Conservation (phyloP, 2,329 filamentous ascomycete genomes). For the Aspergillus sp. region DNA sequence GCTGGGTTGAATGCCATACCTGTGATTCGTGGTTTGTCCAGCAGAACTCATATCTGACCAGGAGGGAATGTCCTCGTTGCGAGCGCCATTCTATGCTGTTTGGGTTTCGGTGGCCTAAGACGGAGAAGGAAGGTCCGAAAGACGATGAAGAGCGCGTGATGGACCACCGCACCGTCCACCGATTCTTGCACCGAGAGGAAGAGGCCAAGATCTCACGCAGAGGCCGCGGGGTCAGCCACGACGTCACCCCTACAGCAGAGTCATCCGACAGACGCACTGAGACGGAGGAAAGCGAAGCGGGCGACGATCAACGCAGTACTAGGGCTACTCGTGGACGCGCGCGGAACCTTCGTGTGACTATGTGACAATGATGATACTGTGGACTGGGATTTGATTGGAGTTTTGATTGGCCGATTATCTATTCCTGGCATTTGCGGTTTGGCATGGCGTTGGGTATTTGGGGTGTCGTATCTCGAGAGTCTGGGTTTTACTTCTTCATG, state of each 20-base stretch:
- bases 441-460: constrained; percentile 1
- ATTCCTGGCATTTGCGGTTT: not conserved
- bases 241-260: constrained; percentile 29
- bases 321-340: constrained; percentile 25
- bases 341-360: constrained; percentile 26
- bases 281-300: constrained; percentile 27
- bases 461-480: not conserved
- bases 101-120: constrained; percentile 93
- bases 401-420: constrained; percentile 3
- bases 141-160: constrained; percentile 63
- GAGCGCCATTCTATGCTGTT: constrained; percentile 94
- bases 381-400: constrained; percentile 4
- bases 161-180: constrained; percentile 79
- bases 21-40: constrained; percentile 81
- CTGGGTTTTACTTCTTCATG: constrained; percentile 8
- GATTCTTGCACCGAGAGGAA: constrained; percentile 65
- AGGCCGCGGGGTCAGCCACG: constrained; percentile 28
- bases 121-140: constrained; percentile 62
- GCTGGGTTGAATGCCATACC: constrained; percentile 81
- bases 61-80: constrained; percentile 78
- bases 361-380: constrained; percentile 15
- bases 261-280: constrained; percentile 30
- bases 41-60: constrained; percentile 75
- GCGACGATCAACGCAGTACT: constrained; percentile 26
- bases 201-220: constrained; percentile 42